phyloP scores from a whole-genome alignment of 2,329 filamentous ascomycete species.

The Emergomyces orientalis region DNA sequence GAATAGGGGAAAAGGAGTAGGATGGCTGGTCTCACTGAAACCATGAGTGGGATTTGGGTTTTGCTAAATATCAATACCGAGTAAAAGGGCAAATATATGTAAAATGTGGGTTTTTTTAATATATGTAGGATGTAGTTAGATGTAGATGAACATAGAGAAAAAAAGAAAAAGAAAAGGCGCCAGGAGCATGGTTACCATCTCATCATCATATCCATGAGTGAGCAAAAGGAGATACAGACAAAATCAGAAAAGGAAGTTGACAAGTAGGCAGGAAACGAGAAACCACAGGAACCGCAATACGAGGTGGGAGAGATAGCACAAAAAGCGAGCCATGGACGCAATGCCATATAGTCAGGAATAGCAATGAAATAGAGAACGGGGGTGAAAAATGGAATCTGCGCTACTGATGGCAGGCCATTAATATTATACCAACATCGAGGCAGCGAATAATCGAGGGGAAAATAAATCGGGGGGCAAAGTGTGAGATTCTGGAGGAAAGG shows the following conservation, averaged over 20 bases:
- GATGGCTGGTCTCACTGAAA: no score
- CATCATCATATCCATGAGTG: conserved; percentile 1
- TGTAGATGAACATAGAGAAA: neutral
- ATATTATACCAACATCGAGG: neutral
- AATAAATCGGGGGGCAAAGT: neutral
- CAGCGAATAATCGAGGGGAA: neutral
- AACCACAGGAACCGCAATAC: neutral
- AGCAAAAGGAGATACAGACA: neutral
- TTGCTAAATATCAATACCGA: no score
- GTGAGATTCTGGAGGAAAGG: neutral
- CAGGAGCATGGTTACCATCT: neutral
- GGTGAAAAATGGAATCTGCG: neutral
- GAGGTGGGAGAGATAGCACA: neutral
- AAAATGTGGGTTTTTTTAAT: neutral
- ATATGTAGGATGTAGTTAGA: neutral
- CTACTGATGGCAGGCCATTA: neutral
- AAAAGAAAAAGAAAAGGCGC: neutral
- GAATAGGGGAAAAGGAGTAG: no score
- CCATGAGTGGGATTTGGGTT: no score
- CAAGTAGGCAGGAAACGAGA: neutral
- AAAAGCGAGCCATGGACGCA: neutral
- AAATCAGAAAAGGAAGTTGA: neutral
- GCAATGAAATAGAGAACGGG: neutral
- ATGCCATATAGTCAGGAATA: neutral
- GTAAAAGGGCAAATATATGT: neutral